These are phyloP conservation scores for Albizia julibrissin DNA, from an alignment of 306 rosid genomes.

Conservation along the genomic window DNA sequence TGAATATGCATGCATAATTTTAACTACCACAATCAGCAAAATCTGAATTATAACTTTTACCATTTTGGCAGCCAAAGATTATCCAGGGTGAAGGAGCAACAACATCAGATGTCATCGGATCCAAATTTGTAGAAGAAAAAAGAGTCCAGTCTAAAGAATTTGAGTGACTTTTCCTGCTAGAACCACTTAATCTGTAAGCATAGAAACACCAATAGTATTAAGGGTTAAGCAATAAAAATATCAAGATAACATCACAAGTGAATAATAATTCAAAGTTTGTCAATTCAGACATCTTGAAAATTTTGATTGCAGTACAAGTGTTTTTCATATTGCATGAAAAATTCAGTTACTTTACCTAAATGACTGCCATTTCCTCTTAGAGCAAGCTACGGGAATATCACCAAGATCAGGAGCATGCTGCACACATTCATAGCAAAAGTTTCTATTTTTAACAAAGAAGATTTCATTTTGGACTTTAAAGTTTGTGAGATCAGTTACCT, in stretches of 20 bases:
- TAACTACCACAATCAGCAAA: constrained; percentile 33
- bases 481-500: constrained; percentile 48
- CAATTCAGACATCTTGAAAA: background rate
- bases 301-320: constrained; percentile 12
- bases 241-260: constrained; percentile 1
- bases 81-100: constrained; percentile 96
- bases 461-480: constrained; percentile 19
- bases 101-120: constrained; percentile 73
- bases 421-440: constrained; percentile 28
- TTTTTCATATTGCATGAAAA: constrained; percentile 1
- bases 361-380: constrained; percentile 68
- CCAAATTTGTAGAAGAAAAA: constrained; percentile 51
- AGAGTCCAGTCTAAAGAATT: constrained; percentile 63
- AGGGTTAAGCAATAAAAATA: background rate
- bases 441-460: constrained; percentile 32
- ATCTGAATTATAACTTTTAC: constrained; percentile 43
- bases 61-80: constrained; percentile 94
- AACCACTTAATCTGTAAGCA: constrained; percentile 62
- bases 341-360: constrained; percentile 53
- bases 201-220: constrained; percentile 17
- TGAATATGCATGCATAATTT: constrained; percentile 15
- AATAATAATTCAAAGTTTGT: background rate
- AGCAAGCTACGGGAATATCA: constrained; percentile 57
- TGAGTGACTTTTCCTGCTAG: constrained; percentile 45
- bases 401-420: constrained; percentile 66